Evolutionary conservation across 1,284 basidiomycete genomes (phyloP), one percentile per base, ranked within the genome.

Genomic region (Trichosporon sp.): DNA sequence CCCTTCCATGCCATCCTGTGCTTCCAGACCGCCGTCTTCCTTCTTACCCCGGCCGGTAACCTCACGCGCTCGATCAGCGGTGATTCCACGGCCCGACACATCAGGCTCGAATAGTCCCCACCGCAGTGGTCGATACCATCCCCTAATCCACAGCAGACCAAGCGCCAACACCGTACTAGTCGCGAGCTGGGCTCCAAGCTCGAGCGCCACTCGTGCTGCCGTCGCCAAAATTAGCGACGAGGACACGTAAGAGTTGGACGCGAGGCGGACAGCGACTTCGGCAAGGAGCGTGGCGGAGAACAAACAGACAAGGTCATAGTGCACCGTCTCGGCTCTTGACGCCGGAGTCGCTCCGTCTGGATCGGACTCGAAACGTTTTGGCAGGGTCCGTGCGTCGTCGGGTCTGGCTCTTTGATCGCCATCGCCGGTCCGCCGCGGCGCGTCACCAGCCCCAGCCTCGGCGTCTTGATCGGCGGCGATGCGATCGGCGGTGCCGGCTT

Each of bases 181-280:
- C 0, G 61, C 33, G 34, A 79, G 75, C 63, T 81, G 79, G 0
- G 71, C 71, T 3, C 62, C 56, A 10, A 73, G 64, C 60, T 79
- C 78, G 4, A 68, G 10, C 8, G 62, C 19, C 1, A 71, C 69
- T 32, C 58, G 34, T 4, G 40, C 37, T 6, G 31, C 33, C 3
- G 62, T 58, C 2, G 25, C 23, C 8, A 58, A n/a, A 1, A 56
- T 59, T 6, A 64, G 27, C 11, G 40, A 36, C 10, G 11, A 11
- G 19, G 4, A 21, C 5, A 44, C 11, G 27, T n/a, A 27, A 2
- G 49, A 7, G 14, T 13, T 4, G 5, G 49, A n/a, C 3, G 65
- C 27, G 21, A 73, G 37, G 11, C 71, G 63, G 6, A 72, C 64
- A 1, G 64, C 44, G 7, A 69, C 69, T 37, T 78, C 76, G 21